These are phyloP conservation scores for Lachnellula occidentalis DNA, from an alignment of 2,329 filamentous ascomycete species.

Conservation along the genomic window DNA sequence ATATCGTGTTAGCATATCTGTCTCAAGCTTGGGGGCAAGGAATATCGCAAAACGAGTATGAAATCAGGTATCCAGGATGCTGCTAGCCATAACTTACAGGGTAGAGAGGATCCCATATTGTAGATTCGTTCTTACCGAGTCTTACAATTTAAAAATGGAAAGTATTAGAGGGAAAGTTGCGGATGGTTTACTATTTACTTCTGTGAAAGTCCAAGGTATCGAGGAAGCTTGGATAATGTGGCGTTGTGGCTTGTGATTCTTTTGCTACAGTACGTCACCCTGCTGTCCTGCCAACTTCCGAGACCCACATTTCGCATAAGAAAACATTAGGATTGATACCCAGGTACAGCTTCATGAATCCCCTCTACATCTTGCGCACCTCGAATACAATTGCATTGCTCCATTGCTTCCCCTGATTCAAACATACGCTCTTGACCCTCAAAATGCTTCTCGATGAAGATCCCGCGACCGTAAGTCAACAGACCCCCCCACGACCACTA, in stretches of 20 bases:
- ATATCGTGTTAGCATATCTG: constrained; percentile 26
- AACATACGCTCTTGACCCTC: constrained; percentile 13
- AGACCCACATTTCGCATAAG: not conserved
- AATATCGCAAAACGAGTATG: constrained; percentile 22
- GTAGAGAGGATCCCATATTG: constrained; percentile 29
- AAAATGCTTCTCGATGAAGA: constrained; percentile 94
- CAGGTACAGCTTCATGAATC: not conserved
- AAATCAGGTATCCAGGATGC: constrained; percentile 22
- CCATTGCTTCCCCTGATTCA: not conserved
- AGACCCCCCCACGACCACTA: constrained; percentile 1
- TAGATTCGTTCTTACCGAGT: constrained; percentile 4
- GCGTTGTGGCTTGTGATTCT: constrained; percentile 15
- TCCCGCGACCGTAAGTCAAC: constrained; percentile 65
- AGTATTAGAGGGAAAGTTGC: constrained; percentile 11
- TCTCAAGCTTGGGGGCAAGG: constrained; percentile 21
- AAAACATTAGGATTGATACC: not conserved
- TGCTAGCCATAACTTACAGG: constrained; percentile 32
- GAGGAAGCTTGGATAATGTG: constrained; percentile 5
- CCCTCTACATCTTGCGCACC: not conserved
- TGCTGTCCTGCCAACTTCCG: constrained; percentile 2
- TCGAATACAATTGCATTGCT: not conserved
- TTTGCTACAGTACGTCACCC: constrained; percentile 14
- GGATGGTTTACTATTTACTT: constrained; percentile 11
- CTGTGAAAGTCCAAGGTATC: constrained; percentile 2
- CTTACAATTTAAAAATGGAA: not conserved